These are phyloP conservation scores for Eucalyptus sideroxylon DNA, from an alignment of 345 rosid species.

Conservation along the genomic window DNA sequence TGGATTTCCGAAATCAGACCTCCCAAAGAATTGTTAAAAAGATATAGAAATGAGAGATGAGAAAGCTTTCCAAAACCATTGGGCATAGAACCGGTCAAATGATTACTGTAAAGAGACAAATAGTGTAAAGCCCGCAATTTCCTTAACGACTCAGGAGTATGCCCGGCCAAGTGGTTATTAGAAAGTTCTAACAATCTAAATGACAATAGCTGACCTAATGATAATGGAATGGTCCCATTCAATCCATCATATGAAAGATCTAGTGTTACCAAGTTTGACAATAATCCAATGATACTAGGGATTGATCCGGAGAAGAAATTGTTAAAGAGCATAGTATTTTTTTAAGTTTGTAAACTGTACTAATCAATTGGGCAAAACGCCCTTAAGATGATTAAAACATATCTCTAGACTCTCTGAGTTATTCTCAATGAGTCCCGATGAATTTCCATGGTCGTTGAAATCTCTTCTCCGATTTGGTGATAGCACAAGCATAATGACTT, in stretches of 20 bases:
- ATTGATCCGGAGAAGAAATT: background rate
- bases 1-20: background rate
- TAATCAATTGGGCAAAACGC: background rate
- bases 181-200: background rate
- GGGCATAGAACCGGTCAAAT: background rate
- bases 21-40: background rate
- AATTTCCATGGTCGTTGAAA: background rate
- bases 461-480: background rate
- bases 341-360: background rate
- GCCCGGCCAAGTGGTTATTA: too few species aligned
- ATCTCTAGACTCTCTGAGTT: background rate
- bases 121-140: background rate
- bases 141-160: background rate
- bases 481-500: background rate
- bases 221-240: background rate
- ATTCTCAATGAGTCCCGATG: background rate
- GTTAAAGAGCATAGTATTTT: background rate
- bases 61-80: background rate
- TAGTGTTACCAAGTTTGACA: background rate
- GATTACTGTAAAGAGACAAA: background rate
- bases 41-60: background rate
- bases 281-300: background rate
- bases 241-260: background rate
- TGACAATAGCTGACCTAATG: background rate
- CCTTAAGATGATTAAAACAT: background rate